Conservation (phyloP, 495 filamentous ascomycete species). For the Neurospora sp. region DNA sequence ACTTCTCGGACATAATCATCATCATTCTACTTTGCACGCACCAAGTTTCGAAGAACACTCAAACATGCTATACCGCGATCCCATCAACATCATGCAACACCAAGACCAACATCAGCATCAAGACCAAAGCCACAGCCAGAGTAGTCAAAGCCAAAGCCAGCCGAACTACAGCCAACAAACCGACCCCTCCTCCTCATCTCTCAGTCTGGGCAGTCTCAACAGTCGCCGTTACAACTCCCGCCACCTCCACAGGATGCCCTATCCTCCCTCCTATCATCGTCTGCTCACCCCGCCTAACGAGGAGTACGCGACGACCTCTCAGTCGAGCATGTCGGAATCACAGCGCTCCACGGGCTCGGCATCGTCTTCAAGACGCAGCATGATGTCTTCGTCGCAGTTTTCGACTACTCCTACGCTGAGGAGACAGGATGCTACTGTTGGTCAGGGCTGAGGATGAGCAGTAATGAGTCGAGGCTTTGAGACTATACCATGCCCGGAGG, state of each 20-base stretch:
- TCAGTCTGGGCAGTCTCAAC: background rate
- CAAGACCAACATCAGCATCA: background rate
- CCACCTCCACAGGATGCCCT: background rate
- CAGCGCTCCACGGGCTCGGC: background rate
- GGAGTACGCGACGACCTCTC: background rate
- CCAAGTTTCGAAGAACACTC: background rate
- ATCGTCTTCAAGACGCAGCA: background rate
- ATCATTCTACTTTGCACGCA: background rate
- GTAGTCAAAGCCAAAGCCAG: background rate
- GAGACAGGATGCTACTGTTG: background rate
- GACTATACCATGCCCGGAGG: too few relatives aligned
- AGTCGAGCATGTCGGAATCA: background rate
- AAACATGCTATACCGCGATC: background rate
- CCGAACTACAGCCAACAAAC: background rate
- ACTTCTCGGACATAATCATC: background rate
- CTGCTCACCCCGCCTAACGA: background rate
- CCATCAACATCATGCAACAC: background rate
- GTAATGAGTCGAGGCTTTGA: too few relatives aligned
- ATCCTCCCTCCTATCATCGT: background rate
- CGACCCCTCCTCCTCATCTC: too few relatives aligned
- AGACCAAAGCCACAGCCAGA: background rate
- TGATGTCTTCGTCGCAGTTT: background rate
- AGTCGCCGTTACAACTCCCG: too few relatives aligned
- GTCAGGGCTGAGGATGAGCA: background rate
- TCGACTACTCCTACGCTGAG: background rate